phyloP scores from a whole-genome alignment of 331 rosid species.

The Rhamnella rubrinervis region DNA sequence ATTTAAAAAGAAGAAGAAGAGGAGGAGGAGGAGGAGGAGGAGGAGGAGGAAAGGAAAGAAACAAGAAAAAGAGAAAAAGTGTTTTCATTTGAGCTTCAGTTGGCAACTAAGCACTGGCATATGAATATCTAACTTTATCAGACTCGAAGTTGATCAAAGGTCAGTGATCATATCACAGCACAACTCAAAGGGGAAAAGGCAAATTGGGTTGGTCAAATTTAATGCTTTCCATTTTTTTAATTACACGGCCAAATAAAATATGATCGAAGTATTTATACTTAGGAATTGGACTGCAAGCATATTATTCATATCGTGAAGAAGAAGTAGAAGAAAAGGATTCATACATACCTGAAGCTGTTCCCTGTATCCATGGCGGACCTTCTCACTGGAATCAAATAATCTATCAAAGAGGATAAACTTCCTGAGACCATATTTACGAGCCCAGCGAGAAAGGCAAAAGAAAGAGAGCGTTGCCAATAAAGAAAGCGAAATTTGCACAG shows the following conservation, averaged over 20 bases:
- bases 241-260: too few relatives aligned
- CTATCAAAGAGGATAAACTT: conserved; percentile 77
- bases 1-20: too few relatives aligned
- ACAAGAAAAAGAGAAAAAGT: too few relatives aligned
- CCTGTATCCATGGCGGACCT: conserved; percentile 56
- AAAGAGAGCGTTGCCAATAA: conserved; percentile 56
- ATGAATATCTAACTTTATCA: too few relatives aligned
- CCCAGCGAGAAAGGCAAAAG: conserved; percentile 56
- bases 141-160: neutral
- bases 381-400: conserved; percentile 44
- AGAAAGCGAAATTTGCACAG: conserved; percentile 66
- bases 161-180: neutral
- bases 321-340: neutral
- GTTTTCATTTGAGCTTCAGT: too few relatives aligned
- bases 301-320: too few relatives aligned
- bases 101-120: too few relatives aligned
- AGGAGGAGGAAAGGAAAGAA: too few relatives aligned
- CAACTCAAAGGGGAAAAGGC: neutral
- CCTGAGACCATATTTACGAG: conserved; percentile 52
- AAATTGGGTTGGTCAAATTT: neutral
- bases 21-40: too few relatives aligned
- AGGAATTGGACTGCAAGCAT: too few relatives aligned
- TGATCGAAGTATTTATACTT: too few relatives aligned
- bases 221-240: neutral
- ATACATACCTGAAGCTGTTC: conserved; percentile 55